Evolutionary conservation across 257 asterid genomes (phyloP).

Genomic region (Scutellaria baicalensis): DNA sequence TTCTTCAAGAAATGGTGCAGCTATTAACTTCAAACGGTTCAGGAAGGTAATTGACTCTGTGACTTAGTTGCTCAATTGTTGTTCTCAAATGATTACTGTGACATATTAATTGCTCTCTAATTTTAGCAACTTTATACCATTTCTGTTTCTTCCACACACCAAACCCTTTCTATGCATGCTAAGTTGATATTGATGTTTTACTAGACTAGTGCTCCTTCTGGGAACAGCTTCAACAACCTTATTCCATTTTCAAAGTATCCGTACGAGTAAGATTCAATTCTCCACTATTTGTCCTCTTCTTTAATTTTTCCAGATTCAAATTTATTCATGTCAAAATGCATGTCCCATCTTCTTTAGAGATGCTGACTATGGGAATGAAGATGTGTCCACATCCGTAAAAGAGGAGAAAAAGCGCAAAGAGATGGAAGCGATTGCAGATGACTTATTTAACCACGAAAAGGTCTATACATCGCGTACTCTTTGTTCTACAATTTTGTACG

Average conservation of each 20-base stretch:
- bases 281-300: constrained; percentile 4
- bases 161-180: neutral
- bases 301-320: neutral
- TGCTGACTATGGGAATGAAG: constrained; percentile 63
- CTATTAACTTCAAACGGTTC: constrained; percentile 70
- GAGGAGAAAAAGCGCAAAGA: constrained; percentile 81
- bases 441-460: constrained; percentile 77
- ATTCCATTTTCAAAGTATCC: constrained; percentile 75
- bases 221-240: constrained; percentile 78
- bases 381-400: constrained; percentile 54
- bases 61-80: neutral
- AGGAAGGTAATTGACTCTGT: constrained; percentile 52
- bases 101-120: neutral
- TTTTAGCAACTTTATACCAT: neutral
- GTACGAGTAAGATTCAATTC: constrained; percentile 49
- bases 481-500: neutral
- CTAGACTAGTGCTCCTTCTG: constrained; percentile 56
- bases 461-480: constrained; percentile 24
- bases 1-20: constrained; percentile 26
- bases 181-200: constrained; percentile 1
- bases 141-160: too few species aligned
- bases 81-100: neutral
- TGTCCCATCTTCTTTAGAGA: constrained; percentile 35
- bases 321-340: neutral
- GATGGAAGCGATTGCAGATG: constrained; percentile 93